Percentiles rank a stretch among this genome's conserved stretches.
Conservation (phyloP, 495 filamentous ascomycete genomes). For the Elasticomyces elasticus region DNA sequence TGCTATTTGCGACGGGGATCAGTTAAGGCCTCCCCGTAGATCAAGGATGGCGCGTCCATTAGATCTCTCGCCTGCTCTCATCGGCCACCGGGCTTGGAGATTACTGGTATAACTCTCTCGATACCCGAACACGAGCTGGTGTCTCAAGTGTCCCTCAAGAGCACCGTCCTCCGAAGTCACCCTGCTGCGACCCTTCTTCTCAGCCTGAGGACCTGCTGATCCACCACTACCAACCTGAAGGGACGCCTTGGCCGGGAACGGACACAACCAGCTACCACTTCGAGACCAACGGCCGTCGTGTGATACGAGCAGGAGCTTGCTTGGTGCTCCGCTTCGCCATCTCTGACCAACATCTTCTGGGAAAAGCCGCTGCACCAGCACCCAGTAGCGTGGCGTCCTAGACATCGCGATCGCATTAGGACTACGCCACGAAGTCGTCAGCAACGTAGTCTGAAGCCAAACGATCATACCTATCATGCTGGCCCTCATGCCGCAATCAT, state of each 20-base stretch:
- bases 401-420: neutral
- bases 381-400: neutral
- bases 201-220: slow-evolving; percentile 4
- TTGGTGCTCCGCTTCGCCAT: neutral
- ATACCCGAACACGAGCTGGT: neutral
- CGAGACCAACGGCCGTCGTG: neutral
- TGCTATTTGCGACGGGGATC: too few relatives aligned
- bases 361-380: neutral
- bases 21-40: too few relatives aligned
- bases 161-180: neutral
- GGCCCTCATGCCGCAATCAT: slow-evolving; percentile 10
- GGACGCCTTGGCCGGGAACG: neutral
- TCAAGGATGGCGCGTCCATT: too few relatives aligned
- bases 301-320: neutral
- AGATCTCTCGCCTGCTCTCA: too few relatives aligned
- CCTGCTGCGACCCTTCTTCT: neutral
- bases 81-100: neutral
- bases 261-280: neutral
- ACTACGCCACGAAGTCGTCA: neutral
- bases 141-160: neutral
- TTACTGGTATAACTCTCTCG: neutral
- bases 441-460: neutral
- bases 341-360: neutral
- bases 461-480: slow-evolving; percentile 12
- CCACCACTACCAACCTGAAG: neutral